These are phyloP conservation scores for Backusella tuberculispora DNA, from an alignment of 192 early-diverging fungal genomes.

Conservation along the genomic window DNA sequence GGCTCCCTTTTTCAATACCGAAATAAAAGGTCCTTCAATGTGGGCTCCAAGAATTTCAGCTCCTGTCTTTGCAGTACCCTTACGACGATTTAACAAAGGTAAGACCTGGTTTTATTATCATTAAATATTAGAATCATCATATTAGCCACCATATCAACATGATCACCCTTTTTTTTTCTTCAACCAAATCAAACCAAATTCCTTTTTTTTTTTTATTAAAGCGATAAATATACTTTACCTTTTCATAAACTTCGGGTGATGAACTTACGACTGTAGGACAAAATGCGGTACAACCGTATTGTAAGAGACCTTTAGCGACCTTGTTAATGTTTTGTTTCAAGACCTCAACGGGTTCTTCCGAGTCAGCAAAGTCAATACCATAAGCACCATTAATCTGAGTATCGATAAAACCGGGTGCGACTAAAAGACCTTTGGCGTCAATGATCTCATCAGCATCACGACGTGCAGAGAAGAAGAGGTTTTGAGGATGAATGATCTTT, in stretches of 20 bases:
- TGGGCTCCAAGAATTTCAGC: constrained; percentile 76
- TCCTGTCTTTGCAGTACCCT: constrained; percentile 62
- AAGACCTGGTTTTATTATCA: constrained; percentile 45
- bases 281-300: constrained; percentile 81
- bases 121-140: no score
- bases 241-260: constrained; percentile 68
- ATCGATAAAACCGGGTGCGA: constrained; percentile 81
- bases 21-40: constrained; percentile 69
- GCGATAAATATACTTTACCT: constrained; percentile 44
- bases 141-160: no score
- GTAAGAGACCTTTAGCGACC: constrained; percentile 74
- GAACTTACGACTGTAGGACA: constrained; percentile 84
- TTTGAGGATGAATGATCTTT: constrained; percentile 77
- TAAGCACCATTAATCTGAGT: constrained; percentile 85
- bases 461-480: constrained; percentile 70
- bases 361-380: constrained; percentile 76
- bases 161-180: no score
- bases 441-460: constrained; percentile 69
- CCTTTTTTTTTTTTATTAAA: neutral
- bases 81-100: constrained; percentile 66
- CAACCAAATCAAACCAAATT: neutral
- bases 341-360: constrained; percentile 54
- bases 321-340: constrained; percentile 66
- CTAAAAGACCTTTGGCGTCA: constrained; percentile 71
- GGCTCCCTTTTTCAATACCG: constrained; percentile 70